Evolutionary conservation across 495 filamentous ascomycete genomes (phyloP), one percentile per base, ranked within the genome.

Genomic region (Peziza echinospora): DNA sequence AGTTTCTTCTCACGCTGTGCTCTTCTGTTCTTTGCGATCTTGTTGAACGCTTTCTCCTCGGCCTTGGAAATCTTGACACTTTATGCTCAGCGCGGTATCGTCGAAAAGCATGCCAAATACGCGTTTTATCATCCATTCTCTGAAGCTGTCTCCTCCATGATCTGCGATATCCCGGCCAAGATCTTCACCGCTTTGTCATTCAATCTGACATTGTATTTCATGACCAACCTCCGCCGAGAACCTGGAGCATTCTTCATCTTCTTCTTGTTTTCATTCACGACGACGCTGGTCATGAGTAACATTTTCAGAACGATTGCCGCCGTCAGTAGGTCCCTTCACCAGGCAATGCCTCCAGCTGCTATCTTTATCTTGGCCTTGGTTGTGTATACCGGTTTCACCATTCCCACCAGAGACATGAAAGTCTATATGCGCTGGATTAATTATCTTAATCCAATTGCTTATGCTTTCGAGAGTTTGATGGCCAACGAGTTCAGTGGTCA

Each of bases 121-220:
- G 86, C 86, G n/a, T 66, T 93, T 19, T 93, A 93, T 54, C 86
- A 92, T 57, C 82, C 85, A 0, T 83, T 80, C 3, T 77, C 84
- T 11, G 86, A 93, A 65, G 82, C 84, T 2, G 68, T 91, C 44
- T 73, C 84, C 2, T 84, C 78, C 10, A 84, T 86, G 72, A 63
- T 93, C 19, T 76, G 72, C 48, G 86, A 92, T 53, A 53, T 92
- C 53, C 86, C 86, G 0, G 61, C 26, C n/a, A 73, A 73, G 56
- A 46, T 72, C 4, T 21, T 46, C 24, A 71, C 68, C 42, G 44
- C 62, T 1, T 57, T 72, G 43, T 53, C 63, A 2, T 76, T 76
- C 59, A 73, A 92, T 71, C 21, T 82, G 6, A 63, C 81, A 16
- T 65, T 82, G 7, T 80, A 80, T 59, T 80, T 73, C 50, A 77